phyloP scores from a whole-genome alignment of 805 yeast genomes.

The Teunomyces gatunensis region DNA sequence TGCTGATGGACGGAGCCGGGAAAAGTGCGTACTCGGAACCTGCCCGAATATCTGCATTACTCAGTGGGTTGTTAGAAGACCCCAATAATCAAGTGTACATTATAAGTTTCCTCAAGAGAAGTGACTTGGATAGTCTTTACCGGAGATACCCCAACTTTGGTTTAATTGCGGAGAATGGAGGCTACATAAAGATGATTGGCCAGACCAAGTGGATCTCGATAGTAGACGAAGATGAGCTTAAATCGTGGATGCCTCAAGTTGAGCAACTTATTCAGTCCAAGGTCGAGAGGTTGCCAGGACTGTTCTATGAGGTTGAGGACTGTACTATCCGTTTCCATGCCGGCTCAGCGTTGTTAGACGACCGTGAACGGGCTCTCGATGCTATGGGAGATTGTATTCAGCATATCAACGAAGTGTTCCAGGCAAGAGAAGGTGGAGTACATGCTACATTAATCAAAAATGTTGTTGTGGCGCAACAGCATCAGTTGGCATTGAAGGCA shows the following conservation, averaged over 20 bases:
- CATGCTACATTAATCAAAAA: constrained; percentile 76
- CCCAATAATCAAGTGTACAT: constrained; percentile 68
- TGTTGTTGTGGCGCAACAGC: constrained; percentile 69
- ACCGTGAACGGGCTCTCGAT: constrained; percentile 59
- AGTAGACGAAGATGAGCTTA: constrained; percentile 47
- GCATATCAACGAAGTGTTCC: constrained; percentile 75
- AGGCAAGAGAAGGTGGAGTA: constrained; percentile 46
- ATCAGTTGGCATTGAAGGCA: constrained; percentile 55
- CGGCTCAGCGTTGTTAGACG: constrained; percentile 59
- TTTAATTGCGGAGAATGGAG: constrained; percentile 88
- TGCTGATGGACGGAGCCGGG: constrained; percentile 10
- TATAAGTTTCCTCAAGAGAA: constrained; percentile 60
- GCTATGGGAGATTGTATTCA: constrained; percentile 83
- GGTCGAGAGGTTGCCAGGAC: constrained; percentile 78
- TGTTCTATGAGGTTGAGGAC: constrained; percentile 69
- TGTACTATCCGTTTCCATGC: constrained; percentile 76
- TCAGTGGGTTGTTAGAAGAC: constrained; percentile 58
- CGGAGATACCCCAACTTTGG: constrained; percentile 70
- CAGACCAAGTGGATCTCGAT: constrained; percentile 59
- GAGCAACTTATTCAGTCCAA: constrained; percentile 53
- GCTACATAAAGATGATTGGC: constrained; percentile 59
- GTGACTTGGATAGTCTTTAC: constrained; percentile 66
- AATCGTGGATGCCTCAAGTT: constrained; percentile 59
- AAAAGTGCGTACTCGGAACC: constrained; percentile 48
- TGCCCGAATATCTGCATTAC: constrained; percentile 53